These are phyloP conservation scores for Kandelia obovata DNA, from an alignment of 345 rosid species.

Conservation along the genomic window DNA sequence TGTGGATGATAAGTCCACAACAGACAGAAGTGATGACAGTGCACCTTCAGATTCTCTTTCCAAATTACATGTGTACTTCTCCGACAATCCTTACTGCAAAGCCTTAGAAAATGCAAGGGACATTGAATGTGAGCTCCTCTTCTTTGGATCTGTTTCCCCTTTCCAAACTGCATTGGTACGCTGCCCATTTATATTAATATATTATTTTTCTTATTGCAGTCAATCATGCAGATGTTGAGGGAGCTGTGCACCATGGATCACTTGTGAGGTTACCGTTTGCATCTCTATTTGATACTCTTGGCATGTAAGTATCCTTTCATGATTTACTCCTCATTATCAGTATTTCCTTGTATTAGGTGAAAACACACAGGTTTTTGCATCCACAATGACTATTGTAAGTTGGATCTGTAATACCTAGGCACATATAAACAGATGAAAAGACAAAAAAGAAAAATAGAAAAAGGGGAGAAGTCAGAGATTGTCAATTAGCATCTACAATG, in stretches of 20 bases:
- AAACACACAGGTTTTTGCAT: not conserved
- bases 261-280: conserved; percentile 83
- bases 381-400: not conserved
- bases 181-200: not conserved
- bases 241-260: conserved; percentile 51
- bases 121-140: conserved; percentile 64
- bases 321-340: not conserved
- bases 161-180: not conserved
- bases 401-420: not conserved
- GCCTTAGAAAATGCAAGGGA: conserved; percentile 86
- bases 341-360: not conserved
- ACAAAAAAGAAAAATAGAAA: too few relatives aligned
- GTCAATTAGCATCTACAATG: not conserved
- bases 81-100: conserved; percentile 79
- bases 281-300: conserved; percentile 84
- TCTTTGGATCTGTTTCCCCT: not conserved
- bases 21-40: conserved; percentile 62
- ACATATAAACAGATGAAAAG: too few relatives aligned
- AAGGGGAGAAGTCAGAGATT: too few relatives aligned
- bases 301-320: conserved; percentile 56
- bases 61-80: conserved; percentile 43
- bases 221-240: conserved; percentile 83
- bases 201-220: conserved; percentile 44
- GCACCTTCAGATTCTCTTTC: conserved; percentile 57
- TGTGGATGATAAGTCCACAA: conserved; percentile 48